Base-by-base conservation (phyloP, 2,329 filamentous ascomycete species). In the Cytospora piceae region DNA sequence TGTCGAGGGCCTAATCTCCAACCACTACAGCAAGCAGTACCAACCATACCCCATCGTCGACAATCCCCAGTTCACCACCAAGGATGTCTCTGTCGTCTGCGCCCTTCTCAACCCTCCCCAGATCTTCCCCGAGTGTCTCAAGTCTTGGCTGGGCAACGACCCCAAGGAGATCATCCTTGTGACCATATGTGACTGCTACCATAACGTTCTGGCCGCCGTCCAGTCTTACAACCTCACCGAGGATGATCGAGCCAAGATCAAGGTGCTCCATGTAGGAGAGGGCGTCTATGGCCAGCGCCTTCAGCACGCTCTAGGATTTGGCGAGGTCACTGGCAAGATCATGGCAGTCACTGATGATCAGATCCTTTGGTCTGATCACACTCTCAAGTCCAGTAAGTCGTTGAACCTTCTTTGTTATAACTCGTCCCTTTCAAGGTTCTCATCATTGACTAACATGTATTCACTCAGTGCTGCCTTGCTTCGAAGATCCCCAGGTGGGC, bases 271-370 rank as follows among this genome's bases (percentile, higher is more conserved):
- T 31, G 53, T 63, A 15, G 53, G 51, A 1, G 53, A 57, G 22
- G 54, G 61, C 24, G 24, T 63, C 29, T 29, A 11, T 11, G 61
- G 61, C 20, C 61, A 63, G 29, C 61, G 61, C 11, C 34, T 57
- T n/a, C 61, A 63, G 53, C 61, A 63, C 12, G 39, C 54, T n/a
- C 27, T 52, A 53, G 61, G 61, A 24, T 63, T 63, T 46, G 29
- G 31, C 29, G 32, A 29, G 54, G 61, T 39, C 31, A 63, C 29
- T 22, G 61, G 61, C 31, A 39, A 52, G 39, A 57, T 63, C 53
- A 57, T 63, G 61, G 61, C 61, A 17, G 53, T 63, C 22, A 57
- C 53, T n/a, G 61, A 63, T 63, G 61, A 63, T 24, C 61, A 63
- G 42, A 39, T 63, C 20, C 61, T 63, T n/a, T 63, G 61, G 61